phyloP scores from a whole-genome alignment of 257 asterid species.

The Petunia secreta region DNA sequence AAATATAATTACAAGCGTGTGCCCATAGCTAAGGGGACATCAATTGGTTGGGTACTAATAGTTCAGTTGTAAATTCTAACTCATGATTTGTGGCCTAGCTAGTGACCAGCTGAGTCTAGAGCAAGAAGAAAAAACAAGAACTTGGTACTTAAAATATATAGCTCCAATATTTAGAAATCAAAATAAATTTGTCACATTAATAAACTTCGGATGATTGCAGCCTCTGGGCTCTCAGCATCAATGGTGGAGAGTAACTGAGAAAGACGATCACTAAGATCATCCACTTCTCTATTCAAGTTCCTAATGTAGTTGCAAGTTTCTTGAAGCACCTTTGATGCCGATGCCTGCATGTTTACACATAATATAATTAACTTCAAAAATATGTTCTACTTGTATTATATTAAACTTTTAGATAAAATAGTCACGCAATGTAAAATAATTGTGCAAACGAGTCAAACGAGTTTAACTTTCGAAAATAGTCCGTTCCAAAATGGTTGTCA shows the following conservation, averaged over 20 bases:
- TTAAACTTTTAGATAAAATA: no score
- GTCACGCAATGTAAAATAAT: no score
- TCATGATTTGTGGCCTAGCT: conserved; percentile 16
- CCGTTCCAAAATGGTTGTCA: no score
- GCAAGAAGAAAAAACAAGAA: background rate
- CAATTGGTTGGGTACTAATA: background rate
- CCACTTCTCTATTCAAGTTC: conserved; percentile 82
- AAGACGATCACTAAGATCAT: conserved; percentile 86
- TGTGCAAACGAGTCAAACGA: no score
- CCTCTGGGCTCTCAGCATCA: conserved; percentile 89
- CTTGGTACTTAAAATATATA: background rate
- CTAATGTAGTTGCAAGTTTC: conserved; percentile 95
- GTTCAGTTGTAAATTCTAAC: background rate
- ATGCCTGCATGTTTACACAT: conserved; percentile 46
- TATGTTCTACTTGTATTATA: no score
- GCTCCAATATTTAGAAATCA: background rate
- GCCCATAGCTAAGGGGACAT: background rate
- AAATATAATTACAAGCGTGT: conserved; percentile 23
- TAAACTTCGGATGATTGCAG: conserved; percentile 87
- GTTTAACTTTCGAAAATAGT: no score
- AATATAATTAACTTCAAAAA: background rate
- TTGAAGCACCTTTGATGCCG: conserved; percentile 87
- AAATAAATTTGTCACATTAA: conserved; percentile 32
- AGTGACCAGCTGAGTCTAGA: conserved; percentile 22
- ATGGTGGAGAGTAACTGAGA: conserved; percentile 79